Evolutionary conservation across 805 yeast species (phyloP), one percentile per base, ranked within the genome.

Genomic region (Zygotorulaspora danielsina): DNA sequence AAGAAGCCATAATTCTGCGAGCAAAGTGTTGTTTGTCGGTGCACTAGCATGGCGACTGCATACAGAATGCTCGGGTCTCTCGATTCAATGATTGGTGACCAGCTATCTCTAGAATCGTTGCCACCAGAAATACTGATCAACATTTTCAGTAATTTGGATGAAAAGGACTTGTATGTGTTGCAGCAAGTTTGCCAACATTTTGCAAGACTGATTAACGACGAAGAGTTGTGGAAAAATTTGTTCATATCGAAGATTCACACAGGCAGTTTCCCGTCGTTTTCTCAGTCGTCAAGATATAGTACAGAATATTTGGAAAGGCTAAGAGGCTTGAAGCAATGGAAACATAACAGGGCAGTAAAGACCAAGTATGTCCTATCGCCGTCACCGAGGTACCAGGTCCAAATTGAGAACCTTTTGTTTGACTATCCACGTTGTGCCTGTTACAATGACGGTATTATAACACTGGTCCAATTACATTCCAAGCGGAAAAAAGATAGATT

Each of bases 191-290:
- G 66, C 33, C 52, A 41, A 6, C 36, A 41, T 1, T 53, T 68
- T 18, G 38, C 57, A 19, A 45, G 47, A 8, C 42, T 68, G 13
- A 57, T 67, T 17, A 60, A 59, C 37, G 66, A 68, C 46, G 67
- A 67, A 31, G 73, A 68, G 42, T 48, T 69, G 7, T 69, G 72
- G 73, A 67, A 66, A 45, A 60, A 58, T 38, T 48, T 67, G 25
- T 65, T 68, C 40, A 44, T 53, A 9, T 48, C 62, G 18, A 55
- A 50, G 15, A 57, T 56, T 32, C 44, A 54, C 10, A 54, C 64
- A 0, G 46, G 50, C 15, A 38, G 45, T 17, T 69, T 69, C 51
- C 70, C 71, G 18, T 65, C 72, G 0, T 49, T 59, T 21, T 55
- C 71, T 2, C 50, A 54, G n/a, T 61, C 70, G 0, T 28, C 32